Conservation (phyloP, 768 basidiomycete species). For the Termitomyces sp. region DNA sequence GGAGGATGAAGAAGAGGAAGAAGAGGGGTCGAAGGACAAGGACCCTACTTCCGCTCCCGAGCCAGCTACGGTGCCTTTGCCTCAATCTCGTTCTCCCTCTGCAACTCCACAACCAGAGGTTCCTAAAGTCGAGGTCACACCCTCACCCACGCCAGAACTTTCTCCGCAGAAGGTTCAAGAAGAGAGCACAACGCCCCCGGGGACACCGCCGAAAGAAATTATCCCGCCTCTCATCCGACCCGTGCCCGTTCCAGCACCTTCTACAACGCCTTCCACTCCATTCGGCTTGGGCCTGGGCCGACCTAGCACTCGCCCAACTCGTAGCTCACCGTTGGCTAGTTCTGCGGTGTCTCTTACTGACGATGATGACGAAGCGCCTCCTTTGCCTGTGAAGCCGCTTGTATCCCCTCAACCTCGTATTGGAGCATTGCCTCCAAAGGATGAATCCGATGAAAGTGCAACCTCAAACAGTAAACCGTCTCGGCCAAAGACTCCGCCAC, state of each 20-base stretch:
- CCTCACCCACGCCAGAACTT: constrained; percentile 28
- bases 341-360: constrained; percentile 37
- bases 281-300: constrained; percentile 50
- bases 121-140: constrained; percentile 35
- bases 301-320: constrained; percentile 59
- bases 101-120: constrained; percentile 55
- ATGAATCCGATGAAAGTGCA: constrained; percentile 17
- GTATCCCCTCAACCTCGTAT: constrained; percentile 37
- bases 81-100: constrained; percentile 49
- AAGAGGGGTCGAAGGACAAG: constrained; percentile 14
- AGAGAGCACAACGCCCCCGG: constrained; percentile 59
- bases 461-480: constrained; percentile 20
- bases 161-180: constrained; percentile 28
- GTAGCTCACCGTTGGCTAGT: constrained; percentile 76
- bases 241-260: constrained; percentile 23
- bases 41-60: constrained; percentile 27
- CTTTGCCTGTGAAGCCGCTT: constrained; percentile 24
- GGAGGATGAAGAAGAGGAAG: constrained; percentile 18
- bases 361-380: constrained; percentile 39
- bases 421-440: constrained; percentile 27
- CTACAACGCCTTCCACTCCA: constrained; percentile 33
- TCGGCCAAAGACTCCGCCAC: constrained; percentile 49
- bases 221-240: constrained; percentile 30
- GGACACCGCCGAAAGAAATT: constrained; percentile 48
- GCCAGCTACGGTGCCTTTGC: constrained; percentile 32